Base-by-base conservation (phyloP, 139 green algal species). In the Auxenochlorella protothecoides region DNA sequence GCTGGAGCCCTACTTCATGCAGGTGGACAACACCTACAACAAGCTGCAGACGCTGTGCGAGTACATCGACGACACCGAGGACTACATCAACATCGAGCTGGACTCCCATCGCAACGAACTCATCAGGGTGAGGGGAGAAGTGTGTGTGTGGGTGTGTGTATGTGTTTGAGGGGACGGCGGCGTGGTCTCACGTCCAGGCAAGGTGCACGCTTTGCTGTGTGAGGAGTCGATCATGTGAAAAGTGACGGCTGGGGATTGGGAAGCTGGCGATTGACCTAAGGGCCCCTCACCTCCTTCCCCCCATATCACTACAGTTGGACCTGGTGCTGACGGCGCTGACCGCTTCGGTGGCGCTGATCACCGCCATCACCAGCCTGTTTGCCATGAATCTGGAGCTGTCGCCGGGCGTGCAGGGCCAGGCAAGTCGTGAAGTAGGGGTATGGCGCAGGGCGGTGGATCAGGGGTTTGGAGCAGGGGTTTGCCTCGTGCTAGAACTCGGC, bases 51-150 rank as follows among this genome's bases (percentile, higher is more conserved):
- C 86, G 56, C 80, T 97, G 62, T 74, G 83, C 15, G 93, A 98
- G 84, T 97, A 96, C 79, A 92, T 98, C 55, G 91, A 98, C 70
- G 92, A 97, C 85, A 97, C 92, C n/a, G 91, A 97, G 84, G 93
- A 98, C 75, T 93, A 94, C 73, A 91, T 97, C 68, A 96, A 96
- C 75, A 97, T 97, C 72, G 84, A 96, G 80, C 86, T 96, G 15
- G 93, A 98, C 78, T 89, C 85, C 74, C 86, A 90, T 66, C 80
- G 91, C 44, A 97, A 97, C 81, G 83, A 90, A 73, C 84, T 96
- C 3, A 91, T 92, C 59, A 57, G 79, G 73, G 73, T 77, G 72
- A 55, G 72, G 44, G 11, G 5, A 6, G 5, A 44, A 44, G 27
- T 44, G 27, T 44, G 27, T 44, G 27, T 44, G 27, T n/a, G n/a